Evolutionary conservation across 202 grass and related monocot species (phyloP).

Genomic region (Panicum hallii): DNA sequence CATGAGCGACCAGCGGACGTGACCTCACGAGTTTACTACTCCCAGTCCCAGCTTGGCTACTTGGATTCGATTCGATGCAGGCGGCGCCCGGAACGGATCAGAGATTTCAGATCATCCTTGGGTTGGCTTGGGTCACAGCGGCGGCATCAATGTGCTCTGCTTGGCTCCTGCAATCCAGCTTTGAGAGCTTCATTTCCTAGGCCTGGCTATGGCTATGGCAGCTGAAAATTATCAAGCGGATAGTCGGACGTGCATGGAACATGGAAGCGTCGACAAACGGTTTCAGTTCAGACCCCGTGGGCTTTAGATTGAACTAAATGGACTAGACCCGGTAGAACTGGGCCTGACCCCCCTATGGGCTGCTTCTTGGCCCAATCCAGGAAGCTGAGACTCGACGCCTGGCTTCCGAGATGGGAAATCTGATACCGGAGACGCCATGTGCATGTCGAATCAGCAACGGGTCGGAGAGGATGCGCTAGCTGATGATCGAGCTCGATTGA

Average conservation of each 20-base stretch:
- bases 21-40: slow-evolving; percentile 36
- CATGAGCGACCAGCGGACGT: background rate
- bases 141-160: slow-evolving; percentile 5
- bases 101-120: background rate
- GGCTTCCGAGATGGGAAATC: background rate
- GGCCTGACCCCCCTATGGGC: too few relatives aligned
- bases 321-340: too few relatives aligned
- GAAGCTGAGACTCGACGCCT: background rate
- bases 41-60: background rate
- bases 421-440: background rate
- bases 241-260: too few relatives aligned
- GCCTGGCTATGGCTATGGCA: too few relatives aligned
- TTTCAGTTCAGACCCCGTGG: too few relatives aligned
- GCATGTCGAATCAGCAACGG: background rate
- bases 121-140: too few relatives aligned
- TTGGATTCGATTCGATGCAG: background rate
- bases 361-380: too few relatives aligned
- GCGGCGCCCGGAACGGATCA: too few relatives aligned
- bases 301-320: too few relatives aligned
- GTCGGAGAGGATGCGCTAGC: background rate
- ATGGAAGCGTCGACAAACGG: too few relatives aligned
- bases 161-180: background rate
- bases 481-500: background rate
- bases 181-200: too few relatives aligned
- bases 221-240: too few relatives aligned